Evolutionary conservation across 208 protist genomes (phyloP), one percentile per base, ranked within the genome.

Genomic region (Crithidia acanthocephali): DNA sequence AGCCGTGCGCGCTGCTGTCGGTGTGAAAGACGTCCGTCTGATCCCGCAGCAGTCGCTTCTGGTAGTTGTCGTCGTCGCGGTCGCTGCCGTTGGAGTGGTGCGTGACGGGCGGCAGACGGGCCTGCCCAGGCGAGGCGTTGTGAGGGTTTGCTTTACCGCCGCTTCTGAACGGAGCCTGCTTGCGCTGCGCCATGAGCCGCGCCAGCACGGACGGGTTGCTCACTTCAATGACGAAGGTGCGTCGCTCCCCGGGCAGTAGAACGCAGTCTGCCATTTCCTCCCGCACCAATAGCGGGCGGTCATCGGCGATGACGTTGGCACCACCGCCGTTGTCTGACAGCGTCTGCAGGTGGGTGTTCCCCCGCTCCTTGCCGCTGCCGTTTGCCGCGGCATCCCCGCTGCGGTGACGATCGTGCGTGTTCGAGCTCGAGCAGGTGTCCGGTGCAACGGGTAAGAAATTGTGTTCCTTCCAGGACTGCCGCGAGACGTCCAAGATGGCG

Each of bases 181-280:
- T 68, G 32, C 22, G 4, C 47, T 25, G 68, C 25, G 27, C 51
- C 55, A 74, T 28, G 22, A 77, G 47, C n/a, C 59, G 50, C 23
- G 56, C 18, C 40, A 72, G 60, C 25, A 77, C 67, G 23, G 45
- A 51, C 15, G 72, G 79, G 47, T 70, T 61, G 33, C 66, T 50
- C 32, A 78, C 58, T 47, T 83, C 75, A 2, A 87, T 50, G 40
- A 79, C 23, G 20, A 87, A 63, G 45, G 47, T 62, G 0, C 64
- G 52, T 16, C 66, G 58, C 48, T 88, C 78, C n/a, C 83, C 83
- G 18, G 86, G 86, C 10, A 84, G 71, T 25, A 88, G 66, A 23
- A 88, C 63, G 57, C 76, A 72, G 64, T 92, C 83, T 2, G 79
- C 74, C 32, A 92, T 37, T 25, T 75, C 76, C 22, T 83, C 74